A percentile compares a stretch with the other conserved stretches of the same genome.
Evolutionary conservation across 257 asterid species (phyloP).

Genomic region (Solanum infundibuliforme): DNA sequence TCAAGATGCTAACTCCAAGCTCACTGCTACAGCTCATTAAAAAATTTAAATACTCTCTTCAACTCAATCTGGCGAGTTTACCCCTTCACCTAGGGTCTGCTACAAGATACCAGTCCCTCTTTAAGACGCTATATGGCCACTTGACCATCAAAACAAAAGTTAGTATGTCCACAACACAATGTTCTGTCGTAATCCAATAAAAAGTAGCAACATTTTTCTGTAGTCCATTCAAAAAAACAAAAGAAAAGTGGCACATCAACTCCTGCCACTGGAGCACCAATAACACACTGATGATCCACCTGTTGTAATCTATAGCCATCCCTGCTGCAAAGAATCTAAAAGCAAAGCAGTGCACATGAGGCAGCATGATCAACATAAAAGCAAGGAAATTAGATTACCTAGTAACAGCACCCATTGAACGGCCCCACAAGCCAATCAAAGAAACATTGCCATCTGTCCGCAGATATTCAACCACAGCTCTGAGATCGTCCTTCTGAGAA

Average conservation of each 20-base stretch:
- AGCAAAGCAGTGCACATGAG: background rate
- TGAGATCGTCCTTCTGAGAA: slow-evolving; percentile 82
- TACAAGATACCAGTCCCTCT: background rate
- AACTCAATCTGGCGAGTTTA: background rate
- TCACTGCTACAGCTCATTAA: background rate
- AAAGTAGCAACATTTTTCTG: background rate
- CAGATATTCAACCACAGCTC: slow-evolving; percentile 69
- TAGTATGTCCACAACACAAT: background rate
- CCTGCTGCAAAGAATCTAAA: background rate
- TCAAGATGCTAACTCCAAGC: background rate
- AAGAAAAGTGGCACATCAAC: background rate
- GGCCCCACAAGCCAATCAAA: slow-evolving; percentile 91
- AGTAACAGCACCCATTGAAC: slow-evolving; percentile 98
- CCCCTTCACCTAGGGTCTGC: background rate
- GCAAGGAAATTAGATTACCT: slow-evolving; percentile 30
- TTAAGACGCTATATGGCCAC: background rate
- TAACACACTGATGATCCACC: background rate
- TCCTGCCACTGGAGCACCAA: background rate
- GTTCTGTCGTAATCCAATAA: background rate
- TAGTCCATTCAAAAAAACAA: background rate
- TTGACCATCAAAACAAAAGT: background rate
- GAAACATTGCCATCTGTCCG: slow-evolving; percentile 80
- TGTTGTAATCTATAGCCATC: background rate
- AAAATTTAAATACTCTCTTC: background rate
- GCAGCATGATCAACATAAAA: background rate